Base-by-base conservation (phyloP, 2,329 filamentous ascomycete species). In the Xylaria sp. region DNA sequence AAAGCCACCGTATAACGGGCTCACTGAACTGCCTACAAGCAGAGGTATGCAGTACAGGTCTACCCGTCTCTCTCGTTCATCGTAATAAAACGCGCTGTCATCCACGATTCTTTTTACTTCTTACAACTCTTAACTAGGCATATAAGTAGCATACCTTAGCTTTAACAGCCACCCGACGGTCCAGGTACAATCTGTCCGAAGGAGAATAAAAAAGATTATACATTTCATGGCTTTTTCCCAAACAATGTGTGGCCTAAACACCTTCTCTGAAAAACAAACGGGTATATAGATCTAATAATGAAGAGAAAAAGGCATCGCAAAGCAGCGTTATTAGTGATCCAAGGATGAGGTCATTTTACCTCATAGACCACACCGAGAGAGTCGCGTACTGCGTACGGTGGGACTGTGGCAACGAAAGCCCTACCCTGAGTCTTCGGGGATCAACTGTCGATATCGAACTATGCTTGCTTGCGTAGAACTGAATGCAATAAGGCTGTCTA, bases 271-370 rank as follows among this genome's bases (percentile, higher is more conserved):
- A 58, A 71, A 70, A 72, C 74, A 76, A 76, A 74, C 73, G 73
- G 53, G 81, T 83, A 82, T 83, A 82, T 80, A 78, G 73, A 79
- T 78, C 76, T 74, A 77, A 77, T 70, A 77, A 76, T 74, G 77
- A 80, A 79, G 77, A 74, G 74, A 38, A 80, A 79, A 74, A 74
- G 74, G 76, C 73, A 77, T 75, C 73, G 77, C 64, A 49, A 58
- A 60, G 64, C 38, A 44, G 40, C 59, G 20, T 58, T 62, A 63
- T 63, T 36, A 48, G 15, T 66, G 57, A 59, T 69, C 60, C 49
- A 63, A 60, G 28, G 59, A 54, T 31, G 20, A 17, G 28, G 28
- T 23, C 40, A 33, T 48, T 72, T 66, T 72, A 70, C 72, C 66
- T 71, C 70, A 73, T 65, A 72, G 74, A 63, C 70, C 69, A 54